These are phyloP conservation scores for Tanacetum coccineum DNA, from an alignment of 129 eudicot species.

Conservation along the genomic window DNA sequence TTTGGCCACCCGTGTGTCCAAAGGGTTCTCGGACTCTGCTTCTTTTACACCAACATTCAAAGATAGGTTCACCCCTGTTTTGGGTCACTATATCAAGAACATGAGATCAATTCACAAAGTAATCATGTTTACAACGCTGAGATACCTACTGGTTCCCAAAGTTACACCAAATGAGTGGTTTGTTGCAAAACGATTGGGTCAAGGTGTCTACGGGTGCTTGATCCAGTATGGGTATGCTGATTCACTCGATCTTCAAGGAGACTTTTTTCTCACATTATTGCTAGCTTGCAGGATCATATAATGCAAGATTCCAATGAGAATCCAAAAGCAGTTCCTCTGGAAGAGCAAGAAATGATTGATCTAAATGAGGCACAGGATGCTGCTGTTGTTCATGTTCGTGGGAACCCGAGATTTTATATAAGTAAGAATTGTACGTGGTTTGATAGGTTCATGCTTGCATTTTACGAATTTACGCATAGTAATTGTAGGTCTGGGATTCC, in stretches of 20 bases:
- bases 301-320: constrained; percentile 19
- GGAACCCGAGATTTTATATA: constrained; percentile 61
- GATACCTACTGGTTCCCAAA: constrained; percentile 57
- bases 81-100: constrained; percentile 61
- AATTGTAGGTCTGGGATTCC: constrained; percentile 69
- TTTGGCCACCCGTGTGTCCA: constrained; percentile 49
- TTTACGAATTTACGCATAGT: constrained; percentile 65
- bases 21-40: constrained; percentile 68
- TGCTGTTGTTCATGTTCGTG: constrained; percentile 57
- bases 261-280: constrained; percentile 43
- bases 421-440: constrained; percentile 49
- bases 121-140: constrained; percentile 51
- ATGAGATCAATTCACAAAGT: constrained; percentile 60
- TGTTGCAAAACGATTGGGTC: constrained; percentile 39
- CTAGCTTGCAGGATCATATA: constrained; percentile 36
- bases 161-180: constrained; percentile 52
- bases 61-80: constrained; percentile 61
- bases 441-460: constrained; percentile 51
- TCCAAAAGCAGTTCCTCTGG: not conserved
- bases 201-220: constrained; percentile 55
- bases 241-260: constrained; percentile 42
- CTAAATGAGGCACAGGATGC: constrained; percentile 45
- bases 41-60: constrained; percentile 66
- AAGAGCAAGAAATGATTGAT: constrained; percentile 34
- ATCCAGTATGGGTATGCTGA: constrained; percentile 68